Evolutionary conservation across 441 rosid species (phyloP).

Genomic region (Raphanus hybrid): DNA sequence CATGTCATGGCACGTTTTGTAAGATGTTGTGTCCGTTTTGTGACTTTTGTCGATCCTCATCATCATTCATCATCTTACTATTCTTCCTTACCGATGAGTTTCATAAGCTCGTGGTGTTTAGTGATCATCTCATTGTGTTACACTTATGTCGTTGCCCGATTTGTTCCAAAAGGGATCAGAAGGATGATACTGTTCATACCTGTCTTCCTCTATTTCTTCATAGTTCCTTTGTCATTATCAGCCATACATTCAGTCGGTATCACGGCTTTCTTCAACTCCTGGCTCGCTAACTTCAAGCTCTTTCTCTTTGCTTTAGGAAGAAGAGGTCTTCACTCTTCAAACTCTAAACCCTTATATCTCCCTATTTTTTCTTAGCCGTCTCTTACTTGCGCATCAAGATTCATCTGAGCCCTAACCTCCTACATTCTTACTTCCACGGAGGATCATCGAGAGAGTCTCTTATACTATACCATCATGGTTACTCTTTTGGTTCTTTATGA

Average conservation of each 20-base stretch:
- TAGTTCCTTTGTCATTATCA: slow-evolving; percentile 42
- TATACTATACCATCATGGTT: slow-evolving; percentile 43
- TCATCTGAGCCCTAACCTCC: slow-evolving; percentile 30
- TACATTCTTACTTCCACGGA: slow-evolving; percentile 1
- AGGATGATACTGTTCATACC: slow-evolving; percentile 42
- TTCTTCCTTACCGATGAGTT: slow-evolving; percentile 13
- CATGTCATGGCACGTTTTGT: not conserved
- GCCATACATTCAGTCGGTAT: slow-evolving; percentile 37
- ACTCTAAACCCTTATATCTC: slow-evolving; percentile 41
- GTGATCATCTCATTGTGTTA: slow-evolving; percentile 43
- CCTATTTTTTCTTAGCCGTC: slow-evolving; percentile 47
- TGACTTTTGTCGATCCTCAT: not conserved
- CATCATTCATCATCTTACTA: not conserved
- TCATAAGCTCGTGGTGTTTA: slow-evolving; percentile 41
- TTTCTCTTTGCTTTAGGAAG: slow-evolving; percentile 48
- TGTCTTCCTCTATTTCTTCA: slow-evolving; percentile 37
- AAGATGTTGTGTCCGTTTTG: not conserved
- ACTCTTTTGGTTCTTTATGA: slow-evolving; percentile 34
- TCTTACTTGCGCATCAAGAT: slow-evolving; percentile 66
- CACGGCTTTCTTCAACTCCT: slow-evolving; percentile 46
- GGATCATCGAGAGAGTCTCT: slow-evolving; percentile 28
- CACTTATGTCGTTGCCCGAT: slow-evolving; percentile 33
- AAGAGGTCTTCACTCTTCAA: slow-evolving; percentile 50
- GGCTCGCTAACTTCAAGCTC: slow-evolving; percentile 63
- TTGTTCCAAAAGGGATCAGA: slow-evolving; percentile 35